Percentiles rank a stretch among this genome's conserved stretches.
Conservation (phyloP, 768 basidiomycete species). For the Pleurotus citrinopileatus region DNA sequence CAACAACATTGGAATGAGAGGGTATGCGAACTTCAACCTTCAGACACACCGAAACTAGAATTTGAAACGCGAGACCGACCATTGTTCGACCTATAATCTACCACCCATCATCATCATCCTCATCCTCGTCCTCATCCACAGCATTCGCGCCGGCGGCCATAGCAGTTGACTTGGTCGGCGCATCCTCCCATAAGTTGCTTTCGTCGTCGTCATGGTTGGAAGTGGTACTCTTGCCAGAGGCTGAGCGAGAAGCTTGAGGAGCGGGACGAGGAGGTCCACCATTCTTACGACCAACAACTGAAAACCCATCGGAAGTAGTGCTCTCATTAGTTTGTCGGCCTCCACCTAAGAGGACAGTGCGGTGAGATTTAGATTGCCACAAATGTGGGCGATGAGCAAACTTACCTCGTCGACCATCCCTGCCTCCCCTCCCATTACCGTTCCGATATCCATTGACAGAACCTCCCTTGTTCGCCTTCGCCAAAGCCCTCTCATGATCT, state of each 20-base stretch:
- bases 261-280: not conserved
- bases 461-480: constrained; percentile 17
- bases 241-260: not conserved
- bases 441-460: constrained; percentile 14
- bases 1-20: too few relatives aligned
- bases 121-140: not conserved
- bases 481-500: constrained; percentile 24
- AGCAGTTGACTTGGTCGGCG: not conserved
- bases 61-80: too few relatives aligned
- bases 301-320: not conserved
- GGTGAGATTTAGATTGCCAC: not conserved
- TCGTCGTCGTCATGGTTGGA: not conserved
- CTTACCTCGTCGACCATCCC: constrained; percentile 12
- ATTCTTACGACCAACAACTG: not conserved
- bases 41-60: too few relatives aligned
- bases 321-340: not conserved
- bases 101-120: not conserved
- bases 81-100: too few relatives aligned
- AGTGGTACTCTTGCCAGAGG: not conserved
- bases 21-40: too few relatives aligned
- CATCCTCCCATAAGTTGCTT: not conserved
- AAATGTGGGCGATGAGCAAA: not conserved
- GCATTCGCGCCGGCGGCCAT: not conserved
- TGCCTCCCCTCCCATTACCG: constrained; percentile 5
- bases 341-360: not conserved